These are phyloP conservation scores for Dothidotthia symphoricarpi DNA, from an alignment of 2,329 filamentous ascomycete species.

Conservation along the genomic window DNA sequence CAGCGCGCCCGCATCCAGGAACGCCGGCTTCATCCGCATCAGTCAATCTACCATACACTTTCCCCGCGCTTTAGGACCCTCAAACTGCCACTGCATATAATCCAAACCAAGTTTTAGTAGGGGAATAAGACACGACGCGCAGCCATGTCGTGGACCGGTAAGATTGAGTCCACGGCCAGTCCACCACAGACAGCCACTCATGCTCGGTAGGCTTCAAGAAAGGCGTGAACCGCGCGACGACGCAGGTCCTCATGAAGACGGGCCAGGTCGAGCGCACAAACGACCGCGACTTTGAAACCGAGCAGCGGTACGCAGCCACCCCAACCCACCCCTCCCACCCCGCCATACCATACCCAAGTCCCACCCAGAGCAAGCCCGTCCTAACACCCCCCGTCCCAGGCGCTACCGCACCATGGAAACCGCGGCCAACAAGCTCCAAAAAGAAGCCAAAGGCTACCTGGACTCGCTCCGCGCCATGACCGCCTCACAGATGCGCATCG, in stretches of 20 bases:
- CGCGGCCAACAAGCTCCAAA: conserved; percentile 86
- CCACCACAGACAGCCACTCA: conserved; percentile 20
- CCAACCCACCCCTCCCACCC: conserved; percentile 3
- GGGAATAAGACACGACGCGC: conserved; percentile 10
- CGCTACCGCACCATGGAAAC: conserved; percentile 98
- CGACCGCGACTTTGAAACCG: conserved; percentile 97
- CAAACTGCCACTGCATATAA: no score
- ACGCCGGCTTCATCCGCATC: conserved; percentile 9
- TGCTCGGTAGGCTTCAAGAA: conserved; percentile 72
- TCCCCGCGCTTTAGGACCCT: no score
- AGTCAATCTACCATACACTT: no score
- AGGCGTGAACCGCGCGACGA: conserved; percentile 97
- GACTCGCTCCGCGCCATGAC: conserved; percentile 98
- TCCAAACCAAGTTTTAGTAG: no score
- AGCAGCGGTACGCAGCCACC: conserved; percentile 66
- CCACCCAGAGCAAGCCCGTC: neutral
- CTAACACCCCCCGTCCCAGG: conserved; percentile 47
- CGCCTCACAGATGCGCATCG: conserved; percentile 97
- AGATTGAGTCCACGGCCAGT: conserved; percentile 14
- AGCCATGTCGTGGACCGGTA: conserved; percentile 60
- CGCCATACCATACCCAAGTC: no score
- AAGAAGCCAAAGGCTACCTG: conserved; percentile 96
- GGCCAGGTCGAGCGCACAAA: conserved; percentile 98
- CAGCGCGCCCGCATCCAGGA: conserved; percentile 7
- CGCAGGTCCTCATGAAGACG: conserved; percentile 99